A percentile compares a stretch with the other conserved stretches of the same genome.
Conservation (phyloP, 164 flowering plant genomes). For the Vitis labrusca region DNA sequence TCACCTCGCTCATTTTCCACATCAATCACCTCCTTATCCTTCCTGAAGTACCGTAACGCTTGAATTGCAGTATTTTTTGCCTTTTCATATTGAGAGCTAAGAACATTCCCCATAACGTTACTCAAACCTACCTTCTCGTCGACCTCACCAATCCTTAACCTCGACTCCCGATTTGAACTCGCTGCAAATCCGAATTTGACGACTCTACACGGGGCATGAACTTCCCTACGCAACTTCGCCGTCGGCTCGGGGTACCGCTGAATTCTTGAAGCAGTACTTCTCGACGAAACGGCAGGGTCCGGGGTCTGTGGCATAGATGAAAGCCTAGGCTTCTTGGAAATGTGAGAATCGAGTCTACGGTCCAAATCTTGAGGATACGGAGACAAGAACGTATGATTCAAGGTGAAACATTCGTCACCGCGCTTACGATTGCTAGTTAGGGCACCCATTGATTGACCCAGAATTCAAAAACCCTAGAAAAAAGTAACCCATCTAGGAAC, state of each 20-base stretch:
- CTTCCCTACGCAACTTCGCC: slow-evolving; percentile 34
- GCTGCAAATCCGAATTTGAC: slow-evolving; percentile 24
- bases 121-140: slow-evolving; percentile 2
- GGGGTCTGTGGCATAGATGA: slow-evolving; percentile 14
- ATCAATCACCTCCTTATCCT: slow-evolving; percentile 37
- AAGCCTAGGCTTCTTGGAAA: slow-evolving; percentile 33
- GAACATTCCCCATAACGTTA: slow-evolving; percentile 35
- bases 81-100: slow-evolving; percentile 8
- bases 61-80: slow-evolving; percentile 24
- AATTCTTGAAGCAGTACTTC: slow-evolving; percentile 22
- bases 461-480: slow-evolving; percentile 10
- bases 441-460: slow-evolving; percentile 48
- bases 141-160: not conserved
- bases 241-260: slow-evolving; percentile 32
- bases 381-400: slow-evolving; percentile 10
- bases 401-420: slow-evolving; percentile 33
- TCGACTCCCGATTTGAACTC: slow-evolving; percentile 12
- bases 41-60: slow-evolving; percentile 13
- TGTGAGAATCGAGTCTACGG: slow-evolving; percentile 2
- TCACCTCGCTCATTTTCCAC: slow-evolving; percentile 28
- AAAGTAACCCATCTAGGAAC: slow-evolving; percentile 9
- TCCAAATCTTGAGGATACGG: slow-evolving; percentile 9
- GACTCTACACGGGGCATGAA: slow-evolving; percentile 65
- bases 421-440: slow-evolving; percentile 49
- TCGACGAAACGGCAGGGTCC: slow-evolving; percentile 18